A percentile compares a stretch with the other conserved stretches of the same genome.
phyloP scores from a whole-genome alignment of 345 rosid species.

The Syzygium oleosum region DNA sequence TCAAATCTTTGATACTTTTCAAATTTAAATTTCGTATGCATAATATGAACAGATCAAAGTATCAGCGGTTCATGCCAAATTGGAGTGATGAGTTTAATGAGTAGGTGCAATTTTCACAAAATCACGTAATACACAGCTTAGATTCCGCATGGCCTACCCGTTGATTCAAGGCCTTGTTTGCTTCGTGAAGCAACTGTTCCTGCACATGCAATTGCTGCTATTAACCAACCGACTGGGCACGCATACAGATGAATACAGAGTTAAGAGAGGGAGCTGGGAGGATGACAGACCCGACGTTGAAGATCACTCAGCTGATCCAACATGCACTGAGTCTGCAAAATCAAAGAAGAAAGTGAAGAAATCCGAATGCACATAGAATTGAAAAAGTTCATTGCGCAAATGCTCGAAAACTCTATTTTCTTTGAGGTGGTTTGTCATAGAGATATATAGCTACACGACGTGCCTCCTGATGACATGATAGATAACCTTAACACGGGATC shows the following conservation, averaged over 20 bases:
- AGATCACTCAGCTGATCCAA: constrained; percentile 90
- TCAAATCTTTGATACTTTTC: not conserved
- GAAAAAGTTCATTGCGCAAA: not conserved
- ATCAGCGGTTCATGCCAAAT: too few relatives aligned
- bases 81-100: not conserved
- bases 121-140: not conserved
- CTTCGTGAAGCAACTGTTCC: constrained; percentile 72
- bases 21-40: not conserved
- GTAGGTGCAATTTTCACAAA: not conserved
- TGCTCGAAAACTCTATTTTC: not conserved
- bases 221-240: not conserved
- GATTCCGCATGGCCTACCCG: constrained; percentile 39
- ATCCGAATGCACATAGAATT: not conserved
- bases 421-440: not conserved
- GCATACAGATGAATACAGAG: not conserved
- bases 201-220: constrained; percentile 10
- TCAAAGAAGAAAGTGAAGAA: not conserved
- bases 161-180: constrained; percentile 68
- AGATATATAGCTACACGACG: not conserved
- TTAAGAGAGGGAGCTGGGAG: not conserved
- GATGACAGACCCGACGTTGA: constrained; percentile 55
- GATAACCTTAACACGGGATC: not conserved
- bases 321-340: constrained; percentile 77
- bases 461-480: not conserved
- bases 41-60: not conserved